These are phyloP conservation scores for Acer negundo DNA, from an alignment of 345 rosid species.

Conservation along the genomic window DNA sequence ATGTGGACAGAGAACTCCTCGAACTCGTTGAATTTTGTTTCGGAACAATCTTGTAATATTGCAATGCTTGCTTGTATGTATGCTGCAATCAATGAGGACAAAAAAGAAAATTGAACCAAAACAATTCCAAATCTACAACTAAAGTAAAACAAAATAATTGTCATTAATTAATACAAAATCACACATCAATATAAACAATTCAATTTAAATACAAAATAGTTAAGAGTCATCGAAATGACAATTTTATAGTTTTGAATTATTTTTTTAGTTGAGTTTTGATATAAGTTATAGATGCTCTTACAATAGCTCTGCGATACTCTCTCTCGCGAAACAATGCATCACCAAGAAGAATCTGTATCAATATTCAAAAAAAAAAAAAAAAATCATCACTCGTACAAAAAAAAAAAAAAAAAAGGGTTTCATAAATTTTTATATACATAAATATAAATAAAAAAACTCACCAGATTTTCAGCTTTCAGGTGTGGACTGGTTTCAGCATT, in stretches of 20 bases:
- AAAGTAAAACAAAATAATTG: not conserved
- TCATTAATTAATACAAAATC: not conserved
- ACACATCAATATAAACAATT: not conserved
- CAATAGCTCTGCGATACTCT: conserved; percentile 85
- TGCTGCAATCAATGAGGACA: conserved; percentile 43
- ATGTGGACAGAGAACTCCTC: conserved; percentile 68
- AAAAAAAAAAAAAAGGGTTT: not conserved
- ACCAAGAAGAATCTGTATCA: conserved; percentile 78
- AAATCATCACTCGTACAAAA: not conserved
- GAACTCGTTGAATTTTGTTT: conserved; percentile 71
- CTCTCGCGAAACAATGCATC: conserved; percentile 83
- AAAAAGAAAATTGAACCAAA: conserved; percentile 5
- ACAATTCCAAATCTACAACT: not conserved
- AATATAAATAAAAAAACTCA: conserved; percentile 18
- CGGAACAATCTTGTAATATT: conserved; percentile 66
- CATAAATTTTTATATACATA: not conserved
- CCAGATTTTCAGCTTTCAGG: conserved; percentile 91
- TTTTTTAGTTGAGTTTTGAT: not conserved
- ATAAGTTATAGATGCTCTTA: conserved; percentile 37
- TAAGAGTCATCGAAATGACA: not conserved
- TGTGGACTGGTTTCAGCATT: conserved; percentile 77
- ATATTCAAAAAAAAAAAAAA: not conserved
- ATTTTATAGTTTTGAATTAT: too few relatives aligned
- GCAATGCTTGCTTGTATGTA: conserved; percentile 84
- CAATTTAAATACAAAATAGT: not conserved